phyloP scores from a whole-genome alignment of 2,329 filamentous ascomycete species.

The Nemania sp. region DNA sequence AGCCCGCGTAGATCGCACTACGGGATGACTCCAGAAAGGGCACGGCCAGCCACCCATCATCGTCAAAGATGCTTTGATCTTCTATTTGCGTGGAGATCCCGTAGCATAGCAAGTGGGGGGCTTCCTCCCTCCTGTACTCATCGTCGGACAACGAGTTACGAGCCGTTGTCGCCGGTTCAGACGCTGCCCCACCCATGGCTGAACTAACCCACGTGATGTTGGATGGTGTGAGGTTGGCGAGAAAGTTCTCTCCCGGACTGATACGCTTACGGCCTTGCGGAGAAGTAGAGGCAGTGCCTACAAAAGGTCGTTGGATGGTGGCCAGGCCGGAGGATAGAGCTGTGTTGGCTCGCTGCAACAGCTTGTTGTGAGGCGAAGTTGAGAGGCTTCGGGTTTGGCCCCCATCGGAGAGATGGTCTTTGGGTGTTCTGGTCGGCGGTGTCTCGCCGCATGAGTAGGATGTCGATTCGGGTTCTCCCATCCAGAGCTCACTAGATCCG shows the following conservation, averaged over 20 bases:
- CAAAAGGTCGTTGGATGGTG: conserved; percentile 55
- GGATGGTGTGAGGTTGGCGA: conserved; percentile 58
- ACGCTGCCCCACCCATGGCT: conserved; percentile 48
- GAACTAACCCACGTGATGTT: conserved; percentile 58
- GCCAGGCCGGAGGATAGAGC: conserved; percentile 59
- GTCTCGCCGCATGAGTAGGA: conserved; percentile 68
- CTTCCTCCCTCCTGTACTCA: conserved; percentile 53
- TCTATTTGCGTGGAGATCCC: conserved; percentile 59
- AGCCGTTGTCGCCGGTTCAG: conserved; percentile 52
- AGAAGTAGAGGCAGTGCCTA: conserved; percentile 47
- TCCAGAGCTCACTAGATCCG: conserved; percentile 61
- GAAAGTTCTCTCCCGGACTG: conserved; percentile 65
- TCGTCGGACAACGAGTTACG: conserved; percentile 61
- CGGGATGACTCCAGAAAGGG: conserved; percentile 60
- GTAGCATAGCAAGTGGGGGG: conserved; percentile 54
- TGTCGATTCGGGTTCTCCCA: conserved; percentile 58
- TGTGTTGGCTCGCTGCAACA: conserved; percentile 58
- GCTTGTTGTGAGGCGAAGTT: conserved; percentile 61
- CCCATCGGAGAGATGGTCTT: conserved; percentile 50
- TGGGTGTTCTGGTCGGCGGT: conserved; percentile 56
- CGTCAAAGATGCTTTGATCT: conserved; percentile 69
- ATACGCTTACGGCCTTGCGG: conserved; percentile 56
- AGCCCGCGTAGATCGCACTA: conserved; percentile 58
- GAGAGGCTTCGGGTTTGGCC: conserved; percentile 59
- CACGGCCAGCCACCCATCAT: conserved; percentile 66